Conservation (phyloP, 805 yeast genomes). For the Candida bentonensis region DNA sequence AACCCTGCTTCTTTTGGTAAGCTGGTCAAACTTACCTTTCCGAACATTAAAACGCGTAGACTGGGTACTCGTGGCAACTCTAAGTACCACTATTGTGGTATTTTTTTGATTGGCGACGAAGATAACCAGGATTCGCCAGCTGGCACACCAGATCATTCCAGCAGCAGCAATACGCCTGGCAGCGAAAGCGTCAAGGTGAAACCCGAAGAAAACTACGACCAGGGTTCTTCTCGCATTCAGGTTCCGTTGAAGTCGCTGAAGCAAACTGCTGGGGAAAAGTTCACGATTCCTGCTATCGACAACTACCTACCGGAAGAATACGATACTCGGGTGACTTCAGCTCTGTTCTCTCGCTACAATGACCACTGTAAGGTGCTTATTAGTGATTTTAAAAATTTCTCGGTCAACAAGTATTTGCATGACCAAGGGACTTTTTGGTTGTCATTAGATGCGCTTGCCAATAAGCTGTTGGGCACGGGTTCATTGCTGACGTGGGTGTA, state of each 20-base stretch:
- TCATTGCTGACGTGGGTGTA: conserved; percentile 46
- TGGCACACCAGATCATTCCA: conserved; percentile 12
- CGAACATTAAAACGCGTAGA: conserved; percentile 58
- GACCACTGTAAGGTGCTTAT: conserved; percentile 51
- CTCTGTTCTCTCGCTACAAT: conserved; percentile 47
- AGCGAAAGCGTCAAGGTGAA: too few relatives aligned
- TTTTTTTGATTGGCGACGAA: conserved; percentile 31
- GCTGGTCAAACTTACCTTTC: conserved; percentile 49
- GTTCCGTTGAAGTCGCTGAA: too few relatives aligned
- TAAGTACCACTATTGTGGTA: conserved; percentile 76
- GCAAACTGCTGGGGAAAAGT: conserved; percentile 9
- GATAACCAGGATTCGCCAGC: conserved; percentile 15
- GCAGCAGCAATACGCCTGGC: neutral
- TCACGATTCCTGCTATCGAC: conserved; percentile 24
- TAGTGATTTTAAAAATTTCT: conserved; percentile 55
- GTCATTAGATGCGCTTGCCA: conserved; percentile 50
- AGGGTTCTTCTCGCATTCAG: too few relatives aligned
- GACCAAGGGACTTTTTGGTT: conserved; percentile 37
- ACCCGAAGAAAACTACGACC: too few relatives aligned
- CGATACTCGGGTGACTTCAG: conserved; percentile 46
- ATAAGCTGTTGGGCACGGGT: conserved; percentile 38
- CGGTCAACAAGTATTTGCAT: conserved; percentile 44
- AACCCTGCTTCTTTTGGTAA: conserved; percentile 74
- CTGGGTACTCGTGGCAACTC: conserved; percentile 73
- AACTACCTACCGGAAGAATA: conserved; percentile 30